Percentiles rank a stretch among this genome's conserved stretches.
Evolutionary conservation across 345 rosid genomes (phyloP).

Genomic region (Lepidium didymum): DNA sequence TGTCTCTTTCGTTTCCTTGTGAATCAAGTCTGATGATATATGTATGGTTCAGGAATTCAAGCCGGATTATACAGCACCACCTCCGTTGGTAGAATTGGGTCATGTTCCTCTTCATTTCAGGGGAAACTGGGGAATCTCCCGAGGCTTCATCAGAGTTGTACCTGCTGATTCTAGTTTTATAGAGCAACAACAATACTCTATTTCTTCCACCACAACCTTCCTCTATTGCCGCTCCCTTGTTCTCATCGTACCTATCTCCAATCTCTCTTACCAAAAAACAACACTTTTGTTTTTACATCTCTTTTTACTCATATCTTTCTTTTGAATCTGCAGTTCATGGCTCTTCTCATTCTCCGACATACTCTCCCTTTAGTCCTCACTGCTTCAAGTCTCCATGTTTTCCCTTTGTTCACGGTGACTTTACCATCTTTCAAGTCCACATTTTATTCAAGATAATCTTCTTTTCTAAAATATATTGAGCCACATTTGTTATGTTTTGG

Average conservation of each 20-base stretch:
- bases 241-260: slow-evolving; percentile 40
- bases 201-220: slow-evolving; percentile 48
- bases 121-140: slow-evolving; percentile 79
- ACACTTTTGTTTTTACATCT: neutral
- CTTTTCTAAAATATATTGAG: neutral
- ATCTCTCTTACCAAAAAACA: neutral
- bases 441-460: neutral
- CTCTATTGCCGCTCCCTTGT: slow-evolving; percentile 57
- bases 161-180: slow-evolving; percentile 49
- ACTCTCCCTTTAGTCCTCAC: slow-evolving; percentile 58
- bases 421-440: neutral
- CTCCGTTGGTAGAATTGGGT: slow-evolving; percentile 65
- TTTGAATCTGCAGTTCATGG: slow-evolving; percentile 55
- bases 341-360: slow-evolving; percentile 71
- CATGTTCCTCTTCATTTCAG: slow-evolving; percentile 74
- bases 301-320: slow-evolving; percentile 1
- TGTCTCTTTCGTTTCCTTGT: neutral
- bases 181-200: slow-evolving; percentile 46
- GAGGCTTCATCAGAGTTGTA: slow-evolving; percentile 59
- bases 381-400: slow-evolving; percentile 37
- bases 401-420: slow-evolving; percentile 52
- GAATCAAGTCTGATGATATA: neutral
- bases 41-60: slow-evolving; percentile 51
- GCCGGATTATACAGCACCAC: slow-evolving; percentile 85
- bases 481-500: neutral